These are phyloP conservation scores for Pholiota adiposa DNA, from an alignment of 1,284 basidiomycete genomes.

Conservation along the genomic window DNA sequence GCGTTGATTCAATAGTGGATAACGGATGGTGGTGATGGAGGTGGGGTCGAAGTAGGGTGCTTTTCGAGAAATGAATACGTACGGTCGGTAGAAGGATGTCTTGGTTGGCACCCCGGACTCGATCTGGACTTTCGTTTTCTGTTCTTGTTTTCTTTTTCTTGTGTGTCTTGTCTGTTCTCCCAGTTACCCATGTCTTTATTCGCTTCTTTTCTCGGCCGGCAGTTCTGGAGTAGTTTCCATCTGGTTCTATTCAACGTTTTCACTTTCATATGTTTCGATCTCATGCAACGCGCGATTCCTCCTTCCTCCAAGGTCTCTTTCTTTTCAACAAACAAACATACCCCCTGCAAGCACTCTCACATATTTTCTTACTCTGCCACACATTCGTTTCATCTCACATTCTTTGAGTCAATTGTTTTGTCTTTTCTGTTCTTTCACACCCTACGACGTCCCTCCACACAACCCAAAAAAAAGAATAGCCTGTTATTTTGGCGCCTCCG, in stretches of 20 bases:
- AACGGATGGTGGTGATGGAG: background rate
- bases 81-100: background rate
- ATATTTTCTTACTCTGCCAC: background rate
- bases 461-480: background rate
- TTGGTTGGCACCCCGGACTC: background rate
- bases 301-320: background rate
- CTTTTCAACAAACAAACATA: background rate
- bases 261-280: slow-evolving; percentile 5
- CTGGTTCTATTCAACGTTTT: slow-evolving; percentile 16
- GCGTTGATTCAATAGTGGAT: slow-evolving; percentile 16
- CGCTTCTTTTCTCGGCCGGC: background rate
- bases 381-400: too few species aligned
- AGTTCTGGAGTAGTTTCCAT: background rate
- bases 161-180: slow-evolving; percentile 12
- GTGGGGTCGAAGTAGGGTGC: background rate
- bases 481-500: background rate
- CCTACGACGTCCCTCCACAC: background rate
- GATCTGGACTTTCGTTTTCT: background rate
- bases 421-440: background rate
- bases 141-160: background rate
- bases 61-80: background rate
- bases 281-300: slow-evolving; percentile 6
- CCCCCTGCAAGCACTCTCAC: background rate
- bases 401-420: background rate
- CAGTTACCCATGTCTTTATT: slow-evolving; percentile 16